Percentiles rank a stretch among this genome's conserved stretches.
phyloP scores from a whole-genome alignment of 441 rosid species.

The Euphorbia celastroides region DNA sequence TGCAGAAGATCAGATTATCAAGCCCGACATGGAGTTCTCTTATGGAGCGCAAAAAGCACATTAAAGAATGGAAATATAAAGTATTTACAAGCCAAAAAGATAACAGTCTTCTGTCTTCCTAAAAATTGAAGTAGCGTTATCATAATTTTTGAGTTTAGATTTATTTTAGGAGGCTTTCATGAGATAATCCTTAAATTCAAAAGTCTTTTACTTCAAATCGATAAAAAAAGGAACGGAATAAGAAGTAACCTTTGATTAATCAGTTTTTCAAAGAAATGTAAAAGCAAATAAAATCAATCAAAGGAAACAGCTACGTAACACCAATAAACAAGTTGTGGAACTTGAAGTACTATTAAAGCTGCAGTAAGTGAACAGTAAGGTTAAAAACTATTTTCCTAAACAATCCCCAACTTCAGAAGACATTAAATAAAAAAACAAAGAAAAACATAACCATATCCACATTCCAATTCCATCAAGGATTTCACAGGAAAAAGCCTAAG shows the following conservation, averaged over 20 bases:
- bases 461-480: not conserved
- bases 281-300: too few relatives aligned
- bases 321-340: not conserved
- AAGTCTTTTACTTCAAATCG: not conserved
- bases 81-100: not conserved
- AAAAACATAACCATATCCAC: not conserved
- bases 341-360: not conserved
- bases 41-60: not conserved
- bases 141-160: too few relatives aligned
- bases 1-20: conserved; percentile 4
- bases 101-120: not conserved
- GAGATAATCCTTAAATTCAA: not conserved
- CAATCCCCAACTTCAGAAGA: not conserved
- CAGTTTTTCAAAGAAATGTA: too few relatives aligned
- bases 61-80: not conserved
- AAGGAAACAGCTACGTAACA: too few relatives aligned
- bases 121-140: not conserved
- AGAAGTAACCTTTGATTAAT: not conserved
- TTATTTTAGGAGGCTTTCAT: not conserved
- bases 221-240: not conserved
- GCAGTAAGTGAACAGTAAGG: not conserved
- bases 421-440: not conserved
- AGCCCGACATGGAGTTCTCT: not conserved
- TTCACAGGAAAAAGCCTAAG: not conserved
- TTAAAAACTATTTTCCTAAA: not conserved